A percentile compares a stretch with the other conserved stretches of the same genome.
Evolutionary conservation across 192 early-diverging fungal genomes (phyloP).

Genomic region (Jimgerdemannia lactiflua): DNA sequence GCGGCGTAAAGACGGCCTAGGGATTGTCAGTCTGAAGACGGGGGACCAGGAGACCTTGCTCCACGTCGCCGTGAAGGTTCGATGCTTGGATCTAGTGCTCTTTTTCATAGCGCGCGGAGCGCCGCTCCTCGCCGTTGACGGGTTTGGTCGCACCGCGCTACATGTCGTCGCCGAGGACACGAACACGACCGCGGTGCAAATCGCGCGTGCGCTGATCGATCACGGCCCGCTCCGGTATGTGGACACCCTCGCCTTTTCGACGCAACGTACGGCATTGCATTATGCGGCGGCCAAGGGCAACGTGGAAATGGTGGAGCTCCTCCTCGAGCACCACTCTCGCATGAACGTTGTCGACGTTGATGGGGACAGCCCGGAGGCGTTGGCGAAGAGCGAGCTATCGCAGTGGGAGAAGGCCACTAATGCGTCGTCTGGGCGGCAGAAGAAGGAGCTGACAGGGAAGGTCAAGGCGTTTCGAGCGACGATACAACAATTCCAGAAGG

Average conservation of each 20-base stretch:
- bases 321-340: slow-evolving; percentile 29
- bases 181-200: slow-evolving; percentile 1
- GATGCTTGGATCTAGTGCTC: slow-evolving; percentile 16
- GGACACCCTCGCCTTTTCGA: slow-evolving; percentile 14
- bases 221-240: slow-evolving; percentile 19
- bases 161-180: slow-evolving; percentile 23
- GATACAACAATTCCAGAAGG: slow-evolving; percentile 25
- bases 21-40: not conserved
- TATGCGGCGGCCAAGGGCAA: slow-evolving; percentile 25
- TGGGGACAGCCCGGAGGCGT: slow-evolving; percentile 29
- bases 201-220: slow-evolving; percentile 27
- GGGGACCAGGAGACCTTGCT: slow-evolving; percentile 28
- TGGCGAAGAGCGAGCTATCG: slow-evolving; percentile 22
- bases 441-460: slow-evolving; percentile 11
- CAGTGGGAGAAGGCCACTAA: slow-evolving; percentile 14
- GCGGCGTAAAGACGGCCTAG: not conserved
- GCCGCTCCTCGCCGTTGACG: slow-evolving; percentile 30
- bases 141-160: slow-evolving; percentile 22
- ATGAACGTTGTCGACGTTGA: slow-evolving; percentile 16
- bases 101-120: slow-evolving; percentile 27
- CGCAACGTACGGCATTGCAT: slow-evolving; percentile 28
- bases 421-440: not conserved
- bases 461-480: slow-evolving; percentile 16
- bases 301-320: slow-evolving; percentile 21
- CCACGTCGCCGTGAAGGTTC: slow-evolving; percentile 25